Percentiles rank a stretch among this genome's conserved stretches.
Conservation (phyloP, 208 protist species). For the Crithidia acanthocephali region DNA sequence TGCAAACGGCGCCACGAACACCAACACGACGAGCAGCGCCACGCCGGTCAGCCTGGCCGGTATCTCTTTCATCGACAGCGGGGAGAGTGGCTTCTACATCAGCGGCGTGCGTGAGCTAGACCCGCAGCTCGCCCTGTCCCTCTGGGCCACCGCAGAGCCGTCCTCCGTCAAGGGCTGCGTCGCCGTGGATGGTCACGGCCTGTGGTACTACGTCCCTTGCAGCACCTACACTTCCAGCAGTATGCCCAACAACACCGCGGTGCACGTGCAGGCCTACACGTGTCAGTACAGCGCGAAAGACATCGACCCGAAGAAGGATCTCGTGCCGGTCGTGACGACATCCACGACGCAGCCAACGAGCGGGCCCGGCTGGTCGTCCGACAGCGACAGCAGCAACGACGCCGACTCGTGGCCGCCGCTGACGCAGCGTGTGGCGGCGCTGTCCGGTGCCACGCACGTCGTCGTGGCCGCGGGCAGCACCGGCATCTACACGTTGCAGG, state of each 20-base stretch:
- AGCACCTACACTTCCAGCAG: slow-evolving; percentile 21
- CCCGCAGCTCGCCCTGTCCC: slow-evolving; percentile 34
- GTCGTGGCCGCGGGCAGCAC: slow-evolving; percentile 66
- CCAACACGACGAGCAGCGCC: background rate
- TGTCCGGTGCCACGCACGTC: slow-evolving; percentile 59
- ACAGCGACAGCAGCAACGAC: slow-evolving; percentile 15
- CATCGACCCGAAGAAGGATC: slow-evolving; percentile 29
- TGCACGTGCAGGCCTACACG: slow-evolving; percentile 41
- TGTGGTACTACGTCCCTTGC: slow-evolving; percentile 62
- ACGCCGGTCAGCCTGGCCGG: slow-evolving; percentile 44
- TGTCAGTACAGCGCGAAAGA: slow-evolving; percentile 47
- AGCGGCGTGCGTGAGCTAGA: slow-evolving; percentile 39
- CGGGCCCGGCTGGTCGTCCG: slow-evolving; percentile 18
- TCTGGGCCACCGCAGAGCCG: slow-evolving; percentile 59
- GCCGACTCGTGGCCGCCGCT: slow-evolving; percentile 20
- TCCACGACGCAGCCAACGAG: slow-evolving; percentile 26
- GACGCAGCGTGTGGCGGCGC: slow-evolving; percentile 44
- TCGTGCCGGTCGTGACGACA: slow-evolving; percentile 21
- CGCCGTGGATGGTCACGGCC: slow-evolving; percentile 37
- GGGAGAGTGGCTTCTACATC: slow-evolving; percentile 50
- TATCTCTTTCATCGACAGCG: slow-evolving; percentile 54
- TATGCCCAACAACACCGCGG: slow-evolving; percentile 22
- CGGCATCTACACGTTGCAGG: slow-evolving; percentile 58
- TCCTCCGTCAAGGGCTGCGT: slow-evolving; percentile 52
- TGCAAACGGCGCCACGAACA: background rate